phyloP scores from a whole-genome alignment of 169 alveolate species.

The Fabrea salina region DNA sequence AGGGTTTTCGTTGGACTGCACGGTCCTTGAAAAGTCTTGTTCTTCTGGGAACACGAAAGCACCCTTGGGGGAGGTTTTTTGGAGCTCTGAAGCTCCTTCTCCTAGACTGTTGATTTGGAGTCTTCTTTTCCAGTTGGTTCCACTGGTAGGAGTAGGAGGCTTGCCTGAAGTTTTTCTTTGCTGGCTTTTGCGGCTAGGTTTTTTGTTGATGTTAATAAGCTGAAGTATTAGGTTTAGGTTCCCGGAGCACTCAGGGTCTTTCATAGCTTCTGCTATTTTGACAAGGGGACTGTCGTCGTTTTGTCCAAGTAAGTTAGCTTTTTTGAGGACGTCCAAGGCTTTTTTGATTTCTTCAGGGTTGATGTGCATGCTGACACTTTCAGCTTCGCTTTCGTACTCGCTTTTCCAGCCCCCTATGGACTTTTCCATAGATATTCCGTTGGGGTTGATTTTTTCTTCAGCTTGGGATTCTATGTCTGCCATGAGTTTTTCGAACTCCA shows the following conservation, averaged over 20 bases:
- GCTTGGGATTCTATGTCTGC: background rate
- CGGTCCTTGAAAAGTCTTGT: background rate
- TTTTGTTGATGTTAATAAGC: background rate
- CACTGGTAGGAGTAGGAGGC: slow-evolving; percentile 30
- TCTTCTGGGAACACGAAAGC: background rate
- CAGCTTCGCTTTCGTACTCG: slow-evolving; percentile 32
- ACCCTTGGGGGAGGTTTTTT: background rate
- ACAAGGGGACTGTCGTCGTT: background rate
- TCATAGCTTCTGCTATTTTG: slow-evolving; percentile 21
- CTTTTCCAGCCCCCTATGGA: slow-evolving; percentile 19
- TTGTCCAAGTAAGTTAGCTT: background rate
- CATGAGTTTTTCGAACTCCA: slow-evolving; percentile 3
- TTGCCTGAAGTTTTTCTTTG: slow-evolving; percentile 11
- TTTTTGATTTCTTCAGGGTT: slow-evolving; percentile 16
- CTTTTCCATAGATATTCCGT: slow-evolving; percentile 23
- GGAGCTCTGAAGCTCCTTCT: background rate
- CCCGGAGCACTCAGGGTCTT: slow-evolving; percentile 9
- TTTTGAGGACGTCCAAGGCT: slow-evolving; percentile 3
- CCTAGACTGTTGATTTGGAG: background rate
- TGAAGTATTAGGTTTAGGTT: slow-evolving; percentile 19
- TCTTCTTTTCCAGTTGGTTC: background rate
- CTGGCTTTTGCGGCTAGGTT: background rate
- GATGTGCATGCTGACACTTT: background rate
- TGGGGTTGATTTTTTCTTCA: background rate
- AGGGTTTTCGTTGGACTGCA: slow-evolving; percentile 9